Conservation (phyloP, 805 yeast genomes). For the Schizosaccharomyces lindneri region DNA sequence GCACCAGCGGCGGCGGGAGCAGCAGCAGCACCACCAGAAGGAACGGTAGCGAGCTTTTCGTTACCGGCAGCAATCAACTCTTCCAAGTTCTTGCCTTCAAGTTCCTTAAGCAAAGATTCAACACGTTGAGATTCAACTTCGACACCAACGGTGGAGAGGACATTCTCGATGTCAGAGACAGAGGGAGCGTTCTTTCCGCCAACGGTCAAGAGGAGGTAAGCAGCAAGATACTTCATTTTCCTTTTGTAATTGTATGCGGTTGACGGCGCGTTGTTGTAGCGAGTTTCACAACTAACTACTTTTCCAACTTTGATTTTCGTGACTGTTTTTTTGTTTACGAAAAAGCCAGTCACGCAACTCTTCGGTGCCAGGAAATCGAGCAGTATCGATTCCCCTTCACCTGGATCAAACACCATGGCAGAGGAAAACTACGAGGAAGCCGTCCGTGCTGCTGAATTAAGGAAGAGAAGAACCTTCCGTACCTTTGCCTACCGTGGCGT, state of each 20-base stretch:
- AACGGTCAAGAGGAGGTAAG: slow-evolving; percentile 91
- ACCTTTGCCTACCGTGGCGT: slow-evolving; percentile 94
- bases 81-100: slow-evolving; percentile 69
- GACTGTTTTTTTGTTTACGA: slow-evolving; percentile 1
- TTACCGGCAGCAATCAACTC: slow-evolving; percentile 75
- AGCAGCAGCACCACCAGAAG: slow-evolving; percentile 93
- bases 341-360: background rate
- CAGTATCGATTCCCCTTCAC: background rate
- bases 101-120: slow-evolving; percentile 51
- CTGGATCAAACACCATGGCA: slow-evolving; percentile 1
- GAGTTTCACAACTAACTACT: background rate
- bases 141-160: slow-evolving; percentile 83
- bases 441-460: slow-evolving; percentile 1
- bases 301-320: background rate
- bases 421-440: slow-evolving; percentile 2
- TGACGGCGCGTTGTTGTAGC: background rate
- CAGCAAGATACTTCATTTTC: slow-evolving; percentile 91
- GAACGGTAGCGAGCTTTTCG: slow-evolving; percentile 89
- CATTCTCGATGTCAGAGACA: slow-evolving; percentile 68
- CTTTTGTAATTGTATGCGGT: background rate
- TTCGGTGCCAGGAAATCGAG: background rate
- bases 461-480: slow-evolving; percentile 4
- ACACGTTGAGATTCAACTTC: slow-evolving; percentile 83
- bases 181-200: slow-evolving; percentile 92
- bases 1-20: slow-evolving; percentile 47